Base-by-base conservation (phyloP, 1,284 basidiomycete species). In the Afroboletus lepidellus region DNA sequence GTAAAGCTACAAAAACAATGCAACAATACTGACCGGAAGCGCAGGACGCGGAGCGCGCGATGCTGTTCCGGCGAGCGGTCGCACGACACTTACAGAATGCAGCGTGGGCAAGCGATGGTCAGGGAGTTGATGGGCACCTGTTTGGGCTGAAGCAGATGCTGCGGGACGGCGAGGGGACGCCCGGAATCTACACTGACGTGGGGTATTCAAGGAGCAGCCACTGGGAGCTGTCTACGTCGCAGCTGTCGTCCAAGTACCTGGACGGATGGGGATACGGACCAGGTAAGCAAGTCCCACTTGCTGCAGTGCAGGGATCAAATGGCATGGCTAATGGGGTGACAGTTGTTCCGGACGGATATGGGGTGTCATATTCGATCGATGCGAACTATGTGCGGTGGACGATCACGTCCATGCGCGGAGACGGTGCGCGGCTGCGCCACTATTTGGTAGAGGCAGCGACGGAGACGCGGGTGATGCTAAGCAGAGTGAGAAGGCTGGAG, bases 241-340 rank as follows among this genome's bases (percentile, higher is more conserved):
- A 98, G 70, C 77, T 99, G 57, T 90, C 87, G 48, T 88, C 84
- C 48, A 80, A 81, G 55, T 93, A 81, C 70, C 78, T 99, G 45
- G 91, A 95, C 61, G 94, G 94, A 33, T 98, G 96, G 95, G 96
- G 96, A 29, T 98, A 96, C 69, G 95, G 95, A 12, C 93, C 98
- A 81, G 92, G 89, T 91, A 54, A 56, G 81, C 70, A 8, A 25
- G 0, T 5, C 12, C 4, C n/a, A n/a, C n/a, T n/a, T n/a, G n/a
- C n/a, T n/a, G n/a, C n/a, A n/a, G n/a, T n/a, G n/a, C n/a, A n/a
- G 32, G 8, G 37, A 5, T 23, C 27, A n/a, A 5, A 3, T n/a
- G 15, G 16, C 3, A 1, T 3, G 27, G 39, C 37, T 51, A 49
- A 62, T 20, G 23, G n/a, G 43, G 8, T 15, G 32, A 18, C 21